phyloP scores from a whole-genome alignment of 371 early-diverging fungal species.

The Mucor sp. region DNA sequence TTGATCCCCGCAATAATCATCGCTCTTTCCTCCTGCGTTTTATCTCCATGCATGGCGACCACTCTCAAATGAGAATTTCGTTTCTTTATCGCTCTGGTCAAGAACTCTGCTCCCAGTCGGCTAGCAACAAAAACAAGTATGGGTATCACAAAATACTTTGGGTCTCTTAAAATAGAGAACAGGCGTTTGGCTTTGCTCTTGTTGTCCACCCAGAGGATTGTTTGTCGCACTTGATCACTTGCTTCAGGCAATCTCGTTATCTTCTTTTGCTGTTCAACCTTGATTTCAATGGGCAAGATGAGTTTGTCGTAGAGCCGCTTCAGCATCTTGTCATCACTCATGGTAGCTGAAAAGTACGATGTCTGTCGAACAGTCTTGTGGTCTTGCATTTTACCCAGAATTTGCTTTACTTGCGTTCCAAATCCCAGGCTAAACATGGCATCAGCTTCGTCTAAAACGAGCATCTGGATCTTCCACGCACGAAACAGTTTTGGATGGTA shows the following conservation, averaged over 20 bases:
- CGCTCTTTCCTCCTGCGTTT: slow-evolving; percentile 50
- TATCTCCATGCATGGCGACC: slow-evolving; percentile 58
- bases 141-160: slow-evolving; percentile 58
- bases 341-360: slow-evolving; percentile 54
- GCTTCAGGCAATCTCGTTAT: slow-evolving; percentile 19
- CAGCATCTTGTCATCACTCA: slow-evolving; percentile 13
- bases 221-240: slow-evolving; percentile 56
- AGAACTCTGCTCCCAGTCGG: slow-evolving; percentile 55
- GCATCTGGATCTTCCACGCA: slow-evolving; percentile 50
- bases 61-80: slow-evolving; percentile 41
- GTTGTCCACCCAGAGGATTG: slow-evolving; percentile 67
- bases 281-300: slow-evolving; percentile 26
- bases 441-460: slow-evolving; percentile 67
- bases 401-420: slow-evolving; percentile 48
- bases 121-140: slow-evolving; percentile 62
- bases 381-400: slow-evolving; percentile 48
- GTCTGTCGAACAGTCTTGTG: slow-evolving; percentile 47
- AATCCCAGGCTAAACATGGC: slow-evolving; percentile 61
- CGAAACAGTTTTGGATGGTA: slow-evolving; percentile 44
- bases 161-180: slow-evolving; percentile 56
- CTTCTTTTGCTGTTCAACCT: slow-evolving; percentile 15
- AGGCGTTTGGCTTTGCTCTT: slow-evolving; percentile 61
- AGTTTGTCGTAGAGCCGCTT: slow-evolving; percentile 12
- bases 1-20: slow-evolving; percentile 38
- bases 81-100: slow-evolving; percentile 50